Evolutionary conservation across 2,329 filamentous ascomycete species (phyloP).

Genomic region (Aspergillus eucalypticola): DNA sequence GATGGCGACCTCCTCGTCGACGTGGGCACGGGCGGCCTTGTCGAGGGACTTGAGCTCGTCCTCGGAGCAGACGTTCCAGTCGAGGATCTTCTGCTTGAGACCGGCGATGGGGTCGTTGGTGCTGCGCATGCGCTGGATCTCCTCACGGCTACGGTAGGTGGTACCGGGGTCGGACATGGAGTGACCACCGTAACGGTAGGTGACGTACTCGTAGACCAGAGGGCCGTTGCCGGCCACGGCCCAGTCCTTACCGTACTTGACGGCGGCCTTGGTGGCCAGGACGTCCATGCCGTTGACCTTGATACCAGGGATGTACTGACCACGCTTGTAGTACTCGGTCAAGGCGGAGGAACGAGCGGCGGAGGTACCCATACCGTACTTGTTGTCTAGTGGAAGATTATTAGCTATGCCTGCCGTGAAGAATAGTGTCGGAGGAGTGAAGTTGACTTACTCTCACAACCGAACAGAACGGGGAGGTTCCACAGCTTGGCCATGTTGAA

Average conservation of each 20-base stretch:
- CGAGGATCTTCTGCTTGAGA: slow-evolving; percentile 95
- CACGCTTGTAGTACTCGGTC: slow-evolving; percentile 99
- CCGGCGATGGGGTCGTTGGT: slow-evolving; percentile 98
- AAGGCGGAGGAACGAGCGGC: slow-evolving; percentile 90
- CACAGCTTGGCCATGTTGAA: slow-evolving; percentile 99
- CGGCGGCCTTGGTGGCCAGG: slow-evolving; percentile 93
- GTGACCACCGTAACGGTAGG: slow-evolving; percentile 98
- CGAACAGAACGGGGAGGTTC: slow-evolving; percentile 93
- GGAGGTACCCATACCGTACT: slow-evolving; percentile 99
- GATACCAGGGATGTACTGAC: slow-evolving; percentile 97
- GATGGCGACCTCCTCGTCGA: slow-evolving; percentile 85
- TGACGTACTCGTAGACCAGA: slow-evolving; percentile 97
- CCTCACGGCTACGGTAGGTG: slow-evolving; percentile 98
- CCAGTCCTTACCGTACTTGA: slow-evolving; percentile 90
- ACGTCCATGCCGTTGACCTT: slow-evolving; percentile 99
- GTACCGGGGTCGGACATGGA: slow-evolving; percentile 99
- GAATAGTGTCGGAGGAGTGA: not conserved
- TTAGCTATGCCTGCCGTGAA: not conserved
- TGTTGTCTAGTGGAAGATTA: slow-evolving; percentile 72
- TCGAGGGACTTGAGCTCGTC: slow-evolving; percentile 95
- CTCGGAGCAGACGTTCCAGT: slow-evolving; percentile 89
- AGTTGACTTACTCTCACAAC: slow-evolving; percentile 83
- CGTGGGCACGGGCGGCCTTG: slow-evolving; percentile 82
- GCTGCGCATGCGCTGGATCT: slow-evolving; percentile 98
- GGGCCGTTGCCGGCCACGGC: slow-evolving; percentile 81